These are phyloP conservation scores for Cucurbita ficifolia DNA, from an alignment of 306 rosid species.

Conservation along the genomic window DNA sequence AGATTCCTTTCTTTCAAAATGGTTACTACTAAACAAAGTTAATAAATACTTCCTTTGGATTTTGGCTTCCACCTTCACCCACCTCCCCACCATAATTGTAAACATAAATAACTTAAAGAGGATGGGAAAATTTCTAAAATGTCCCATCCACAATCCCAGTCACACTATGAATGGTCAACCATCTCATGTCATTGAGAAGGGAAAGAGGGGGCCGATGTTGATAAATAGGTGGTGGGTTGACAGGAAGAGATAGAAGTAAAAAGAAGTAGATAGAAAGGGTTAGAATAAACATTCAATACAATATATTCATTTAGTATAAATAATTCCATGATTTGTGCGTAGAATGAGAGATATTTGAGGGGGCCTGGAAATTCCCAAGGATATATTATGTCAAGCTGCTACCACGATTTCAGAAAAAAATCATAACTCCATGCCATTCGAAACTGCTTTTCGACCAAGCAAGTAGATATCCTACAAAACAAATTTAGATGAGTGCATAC, in stretches of 20 bases:
- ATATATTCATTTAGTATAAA: neutral
- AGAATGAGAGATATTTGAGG: neutral
- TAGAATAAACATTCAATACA: neutral
- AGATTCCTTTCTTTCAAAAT: neutral
- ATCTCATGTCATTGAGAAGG: neutral
- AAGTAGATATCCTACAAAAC: neutral
- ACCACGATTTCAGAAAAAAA: neutral
- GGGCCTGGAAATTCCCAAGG: neutral
- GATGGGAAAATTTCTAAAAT: neutral
- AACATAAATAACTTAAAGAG: neutral
- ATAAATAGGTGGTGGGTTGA: neutral
- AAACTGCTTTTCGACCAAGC: neutral
- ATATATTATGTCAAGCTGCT: neutral
- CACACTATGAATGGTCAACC: neutral
- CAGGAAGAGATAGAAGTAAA: neutral
- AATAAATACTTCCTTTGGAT: neutral
- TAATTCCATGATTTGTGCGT: neutral
- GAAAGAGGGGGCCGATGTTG: neutral
- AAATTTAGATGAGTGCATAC: slow-evolving; percentile 25
- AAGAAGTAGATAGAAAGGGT: neutral
- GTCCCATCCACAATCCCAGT: neutral
- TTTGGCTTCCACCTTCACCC: neutral
- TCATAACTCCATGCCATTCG: neutral
- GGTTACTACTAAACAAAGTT: neutral
- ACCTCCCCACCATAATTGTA: too few relatives aligned